phyloP scores from a whole-genome alignment of 2,329 filamentous ascomycete genomes.

The Septoria petroselini region DNA sequence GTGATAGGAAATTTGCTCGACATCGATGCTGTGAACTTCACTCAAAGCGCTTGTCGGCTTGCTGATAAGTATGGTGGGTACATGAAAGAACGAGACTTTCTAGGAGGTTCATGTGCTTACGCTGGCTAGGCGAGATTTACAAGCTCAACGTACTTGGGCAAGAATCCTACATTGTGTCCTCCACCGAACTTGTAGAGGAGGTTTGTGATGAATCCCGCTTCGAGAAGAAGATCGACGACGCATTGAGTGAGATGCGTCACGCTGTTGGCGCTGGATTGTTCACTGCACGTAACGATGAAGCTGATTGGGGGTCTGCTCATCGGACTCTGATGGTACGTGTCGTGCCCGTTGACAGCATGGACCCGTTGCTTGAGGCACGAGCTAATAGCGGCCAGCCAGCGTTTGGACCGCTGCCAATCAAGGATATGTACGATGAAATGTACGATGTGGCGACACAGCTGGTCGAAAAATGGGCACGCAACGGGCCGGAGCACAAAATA shows the following conservation, averaged over 20 bases:
- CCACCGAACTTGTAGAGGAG: constrained; percentile 38
- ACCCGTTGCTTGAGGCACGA: constrained; percentile 39
- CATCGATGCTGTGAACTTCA: constrained; percentile 57
- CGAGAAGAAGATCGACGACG: constrained; percentile 54
- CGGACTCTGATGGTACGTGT: constrained; percentile 39
- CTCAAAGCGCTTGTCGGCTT: constrained; percentile 55
- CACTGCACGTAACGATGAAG: constrained; percentile 40
- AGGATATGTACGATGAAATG: constrained; percentile 57
- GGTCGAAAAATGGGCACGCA: constrained; percentile 38
- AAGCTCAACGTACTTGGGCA: constrained; percentile 17
- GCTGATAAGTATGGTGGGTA: constrained; percentile 23
- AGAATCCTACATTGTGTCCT: constrained; percentile 12
- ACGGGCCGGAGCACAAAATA: constrained; percentile 57
- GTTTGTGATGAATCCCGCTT: constrained; percentile 49
- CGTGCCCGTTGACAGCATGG: constrained; percentile 42
- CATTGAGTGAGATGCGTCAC: constrained; percentile 56
- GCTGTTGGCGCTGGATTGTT: constrained; percentile 48
- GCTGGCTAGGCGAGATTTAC: constrained; percentile 17
- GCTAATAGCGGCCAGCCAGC: constrained; percentile 48
- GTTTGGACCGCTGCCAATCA: constrained; percentile 66
- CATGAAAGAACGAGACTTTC: no score
- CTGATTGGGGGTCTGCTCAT: constrained; percentile 43
- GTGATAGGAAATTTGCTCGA: constrained; percentile 63
- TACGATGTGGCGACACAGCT: constrained; percentile 37
- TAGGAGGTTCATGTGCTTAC: neutral